These are phyloP conservation scores for Calonectria pteridis DNA, from an alignment of 2,329 filamentous ascomycete genomes.

Conservation along the genomic window DNA sequence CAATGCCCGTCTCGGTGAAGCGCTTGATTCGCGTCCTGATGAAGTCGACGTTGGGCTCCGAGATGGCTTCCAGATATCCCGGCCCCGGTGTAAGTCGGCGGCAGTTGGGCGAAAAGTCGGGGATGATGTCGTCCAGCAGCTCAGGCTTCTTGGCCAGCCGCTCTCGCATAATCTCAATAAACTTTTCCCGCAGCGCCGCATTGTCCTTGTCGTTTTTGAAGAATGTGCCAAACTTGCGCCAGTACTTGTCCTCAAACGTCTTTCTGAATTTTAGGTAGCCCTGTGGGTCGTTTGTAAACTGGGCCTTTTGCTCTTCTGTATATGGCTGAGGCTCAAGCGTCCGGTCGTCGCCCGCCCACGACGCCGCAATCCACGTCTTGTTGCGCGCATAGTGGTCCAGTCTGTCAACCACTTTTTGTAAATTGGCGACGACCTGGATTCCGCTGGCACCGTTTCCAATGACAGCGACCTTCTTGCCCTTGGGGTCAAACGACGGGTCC, in stretches of 20 bases:
- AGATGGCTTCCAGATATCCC: constrained; percentile 75
- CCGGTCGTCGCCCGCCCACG: constrained; percentile 68
- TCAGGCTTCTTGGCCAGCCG: constrained; percentile 67
- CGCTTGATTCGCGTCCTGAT: constrained; percentile 68
- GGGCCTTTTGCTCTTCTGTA: constrained; percentile 65
- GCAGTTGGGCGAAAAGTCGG: constrained; percentile 74
- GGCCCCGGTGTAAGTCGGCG: constrained; percentile 75
- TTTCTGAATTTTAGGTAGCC: constrained; percentile 72
- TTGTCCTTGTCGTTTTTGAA: constrained; percentile 67
- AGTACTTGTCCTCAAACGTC: constrained; percentile 71
- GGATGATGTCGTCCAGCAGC: constrained; percentile 67
- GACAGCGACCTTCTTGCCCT: constrained; percentile 65
- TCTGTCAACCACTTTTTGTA: constrained; percentile 61
- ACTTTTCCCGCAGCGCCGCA: constrained; percentile 59
- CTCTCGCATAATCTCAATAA: constrained; percentile 62
- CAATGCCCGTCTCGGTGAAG: constrained; percentile 71
- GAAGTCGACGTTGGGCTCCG: constrained; percentile 71
- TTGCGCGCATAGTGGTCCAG: constrained; percentile 76
- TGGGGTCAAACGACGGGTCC: constrained; percentile 63
- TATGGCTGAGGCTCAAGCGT: constrained; percentile 69
- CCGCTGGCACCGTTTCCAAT: constrained; percentile 75
- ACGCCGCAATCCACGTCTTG: constrained; percentile 76
- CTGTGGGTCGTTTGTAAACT: constrained; percentile 68
- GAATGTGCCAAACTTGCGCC: constrained; percentile 66
- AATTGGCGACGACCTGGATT: constrained; percentile 67